These are phyloP conservation scores for Trichoderma orchidacearum DNA, from an alignment of 495 filamentous ascomycete genomes.

Conservation along the genomic window DNA sequence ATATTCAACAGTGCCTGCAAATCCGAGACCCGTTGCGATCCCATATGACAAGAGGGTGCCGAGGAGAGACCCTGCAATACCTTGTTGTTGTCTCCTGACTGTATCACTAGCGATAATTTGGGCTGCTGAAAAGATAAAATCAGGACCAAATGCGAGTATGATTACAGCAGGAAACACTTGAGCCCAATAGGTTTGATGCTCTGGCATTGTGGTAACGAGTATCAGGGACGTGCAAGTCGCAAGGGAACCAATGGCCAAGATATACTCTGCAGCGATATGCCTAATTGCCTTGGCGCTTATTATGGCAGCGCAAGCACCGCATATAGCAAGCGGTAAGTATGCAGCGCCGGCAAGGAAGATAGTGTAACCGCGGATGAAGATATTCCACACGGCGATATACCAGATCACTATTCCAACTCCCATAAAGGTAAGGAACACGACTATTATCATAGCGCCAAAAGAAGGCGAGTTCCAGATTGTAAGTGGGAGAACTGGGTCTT, in stretches of 20 bases:
- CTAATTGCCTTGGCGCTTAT: not conserved
- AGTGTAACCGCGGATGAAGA: not conserved
- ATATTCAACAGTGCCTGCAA: constrained; percentile 35
- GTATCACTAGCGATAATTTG: constrained; percentile 43
- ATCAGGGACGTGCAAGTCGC: not conserved
- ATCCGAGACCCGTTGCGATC: constrained; percentile 32
- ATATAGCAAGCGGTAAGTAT: not conserved
- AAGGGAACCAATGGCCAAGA: not conserved
- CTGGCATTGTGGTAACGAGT: constrained; percentile 33
- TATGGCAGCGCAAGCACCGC: not conserved
- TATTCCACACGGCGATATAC: not conserved
- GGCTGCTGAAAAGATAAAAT: constrained; percentile 34
- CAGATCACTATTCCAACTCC: not conserved
- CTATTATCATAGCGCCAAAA: not conserved
- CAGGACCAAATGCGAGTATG: constrained; percentile 31
- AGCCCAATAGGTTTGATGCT: constrained; percentile 36
- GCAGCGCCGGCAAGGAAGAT: not conserved
- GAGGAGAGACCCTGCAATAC: constrained; percentile 34
- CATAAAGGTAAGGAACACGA: not conserved
- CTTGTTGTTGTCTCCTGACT: constrained; percentile 33
- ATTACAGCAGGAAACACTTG: constrained; percentile 36
- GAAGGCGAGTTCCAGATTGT: not conserved
- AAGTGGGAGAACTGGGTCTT: not conserved
- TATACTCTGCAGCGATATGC: not conserved
- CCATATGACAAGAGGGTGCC: constrained; percentile 35